Base-by-base conservation (phyloP, 495 filamentous ascomycete species). In the Talaromyces adpressus region DNA sequence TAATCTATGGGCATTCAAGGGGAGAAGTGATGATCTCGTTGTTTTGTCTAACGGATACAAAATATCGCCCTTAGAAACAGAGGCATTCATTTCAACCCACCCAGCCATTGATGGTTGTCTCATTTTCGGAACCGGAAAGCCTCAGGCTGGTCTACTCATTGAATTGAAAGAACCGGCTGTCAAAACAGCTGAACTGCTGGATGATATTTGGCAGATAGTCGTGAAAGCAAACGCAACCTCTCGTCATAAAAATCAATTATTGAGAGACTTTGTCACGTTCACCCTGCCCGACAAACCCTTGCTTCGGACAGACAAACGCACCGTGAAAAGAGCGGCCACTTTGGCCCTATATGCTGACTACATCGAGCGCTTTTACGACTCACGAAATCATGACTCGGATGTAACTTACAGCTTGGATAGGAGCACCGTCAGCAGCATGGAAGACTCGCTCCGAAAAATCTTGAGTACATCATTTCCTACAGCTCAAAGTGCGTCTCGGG, bases 281-380 rank as follows among this genome's bases (percentile, higher is more conserved):
- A 20, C 57, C 5, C 30, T 59, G 5, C 57, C 57, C 9, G 64
- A 70, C 1, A 73, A 66, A 53, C 66, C 68, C 11, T 74, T 73
- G 62, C 30, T 73, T 11, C 61, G 58, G n/a, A 72, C 69, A 1
- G 63, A 68, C 41, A 73, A 73, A 62, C 71, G 68, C 9, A 70
- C 66, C 59, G 66, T 72, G 8, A 72, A 75, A 54, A 62, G 75
- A 52, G 27, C 69, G 18, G 71, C 70, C 49, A 75, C 71, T 1
- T 60, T 77, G 51, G 57, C 64, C 6, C 39, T 72, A 4, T 77
- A 77, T 60, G 67, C 71, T 45, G 70, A 77, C 14, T 73, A 73
- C 30, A 77, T 79, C 59, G 70, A 59, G 57, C 57, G 57, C 20
- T 59, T 59, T 20, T 59, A 59, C 18, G 29, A 23, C 14, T 59